Evolutionary conservation across 768 basidiomycete genomes (phyloP), one percentile per base, ranked within the genome.

Genomic region (Chalciporus piperatus): DNA sequence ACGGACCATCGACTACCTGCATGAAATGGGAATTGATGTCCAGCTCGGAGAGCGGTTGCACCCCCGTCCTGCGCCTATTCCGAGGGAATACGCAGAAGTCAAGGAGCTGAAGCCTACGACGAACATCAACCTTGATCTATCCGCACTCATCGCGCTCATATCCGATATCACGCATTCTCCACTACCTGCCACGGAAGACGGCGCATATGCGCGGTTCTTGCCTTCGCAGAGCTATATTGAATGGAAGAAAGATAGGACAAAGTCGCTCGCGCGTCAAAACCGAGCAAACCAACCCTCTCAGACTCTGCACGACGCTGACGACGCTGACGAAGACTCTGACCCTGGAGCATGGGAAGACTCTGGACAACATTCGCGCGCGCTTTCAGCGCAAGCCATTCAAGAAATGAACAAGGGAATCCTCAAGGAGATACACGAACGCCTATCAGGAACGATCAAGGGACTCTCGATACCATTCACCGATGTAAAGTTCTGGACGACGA

Each of bases 41-140:
- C 72, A 82, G 49, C 74, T 90, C 4, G 91, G 91, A 10, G 84
- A 84, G 58, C 74, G 77, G 3, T 55, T 61, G 14, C 61, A 66
- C 22, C 56, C 63, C 10, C 40, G 47, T 45, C 4, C 28, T 38
- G 14, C 25, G 17, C 33, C 30, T 12, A 10, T 52, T 6, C 23
- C 22, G 41, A 39, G 40, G 19, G 44, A 32, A 2, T 23, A 32
- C 3, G 4, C 39, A 27, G 30, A 17, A 58, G 25, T 42, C 52
- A 52, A 54, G 33, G 33, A 27, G 9, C 64, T 78, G 33, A 50
- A 64, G 10, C 87, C 86, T 1, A 88, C 87, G 0, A 59, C 59
- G 6, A 71, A 76, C 43, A 75, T 96, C 67, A 89, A 92, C 57
- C 77, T 94, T 30, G 93, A 96, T 62, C 75, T 96, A 11, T 93